A percentile compares a stretch with the other conserved stretches of the same genome.
Evolutionary conservation across 169 alveolate genomes (phyloP).

Genomic region (Plasmodium chabaudi): DNA sequence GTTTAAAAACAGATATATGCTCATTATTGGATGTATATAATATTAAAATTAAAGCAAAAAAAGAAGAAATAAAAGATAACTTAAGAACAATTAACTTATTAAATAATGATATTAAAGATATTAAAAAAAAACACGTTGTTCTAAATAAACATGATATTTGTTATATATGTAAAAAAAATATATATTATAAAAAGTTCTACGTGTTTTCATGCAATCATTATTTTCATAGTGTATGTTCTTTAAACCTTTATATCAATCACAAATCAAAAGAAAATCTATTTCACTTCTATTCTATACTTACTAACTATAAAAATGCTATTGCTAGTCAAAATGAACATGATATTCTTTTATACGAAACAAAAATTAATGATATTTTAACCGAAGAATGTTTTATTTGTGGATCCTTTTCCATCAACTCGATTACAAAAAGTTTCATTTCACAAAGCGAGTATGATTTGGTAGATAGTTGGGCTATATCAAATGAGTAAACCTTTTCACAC

Average conservation of each 20-base stretch:
- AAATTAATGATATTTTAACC: slow-evolving; percentile 74
- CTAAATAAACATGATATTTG: slow-evolving; percentile 68
- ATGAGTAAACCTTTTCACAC: slow-evolving; percentile 8
- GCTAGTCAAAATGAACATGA: slow-evolving; percentile 55
- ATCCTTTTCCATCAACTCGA: slow-evolving; percentile 56
- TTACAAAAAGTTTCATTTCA: slow-evolving; percentile 32
- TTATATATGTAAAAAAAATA: slow-evolving; percentile 70
- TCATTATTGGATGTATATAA: slow-evolving; percentile 57
- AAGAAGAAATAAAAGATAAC: slow-evolving; percentile 74
- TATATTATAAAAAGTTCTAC: slow-evolving; percentile 63
- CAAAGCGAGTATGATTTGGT: slow-evolving; percentile 36
- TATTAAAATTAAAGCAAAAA: slow-evolving; percentile 74
- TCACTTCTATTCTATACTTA: slow-evolving; percentile 42
- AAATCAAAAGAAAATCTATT: slow-evolving; percentile 66
- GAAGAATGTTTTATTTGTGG: slow-evolving; percentile 77
- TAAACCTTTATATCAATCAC: slow-evolving; percentile 40
- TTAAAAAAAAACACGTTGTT: slow-evolving; percentile 46
- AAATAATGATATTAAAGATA: slow-evolving; percentile 54
- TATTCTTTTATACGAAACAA: slow-evolving; percentile 38
- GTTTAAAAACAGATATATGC: slow-evolving; percentile 74
- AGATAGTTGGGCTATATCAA: slow-evolving; percentile 68
- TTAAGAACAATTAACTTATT: slow-evolving; percentile 59
- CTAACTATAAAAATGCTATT: slow-evolving; percentile 65
- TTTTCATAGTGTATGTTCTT: slow-evolving; percentile 72
- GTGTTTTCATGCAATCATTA: slow-evolving; percentile 76